Conservation (phyloP, 2,329 filamentous ascomycete species). For the Elsinoe batatas region DNA sequence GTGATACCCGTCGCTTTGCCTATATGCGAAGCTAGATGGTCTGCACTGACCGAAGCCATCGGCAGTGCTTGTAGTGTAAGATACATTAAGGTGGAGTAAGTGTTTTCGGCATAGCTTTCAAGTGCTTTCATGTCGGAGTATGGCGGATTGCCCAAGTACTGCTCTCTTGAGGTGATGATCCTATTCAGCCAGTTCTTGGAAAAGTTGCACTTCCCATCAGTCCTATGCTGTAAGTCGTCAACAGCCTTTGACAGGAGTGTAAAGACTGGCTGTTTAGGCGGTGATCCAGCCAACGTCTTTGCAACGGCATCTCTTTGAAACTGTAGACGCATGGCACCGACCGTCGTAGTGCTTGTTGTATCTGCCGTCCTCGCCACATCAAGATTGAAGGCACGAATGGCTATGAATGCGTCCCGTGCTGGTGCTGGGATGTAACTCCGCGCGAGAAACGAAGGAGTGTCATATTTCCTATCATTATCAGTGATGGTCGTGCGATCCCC, state of each 20-base stretch:
- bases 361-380: constrained; percentile 86
- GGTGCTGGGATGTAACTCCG: constrained; percentile 71
- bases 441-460: constrained; percentile 79
- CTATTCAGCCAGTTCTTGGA: constrained; percentile 51
- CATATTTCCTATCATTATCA: constrained; percentile 55
- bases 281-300: constrained; percentile 63
- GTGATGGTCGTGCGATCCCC: not conserved
- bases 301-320: constrained; percentile 87
- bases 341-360: constrained; percentile 74
- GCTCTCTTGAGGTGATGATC: constrained; percentile 70
- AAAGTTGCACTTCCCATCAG: constrained; percentile 39
- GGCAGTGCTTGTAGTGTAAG: constrained; percentile 71
- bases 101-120: constrained; percentile 87
- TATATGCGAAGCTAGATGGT: constrained; percentile 89
- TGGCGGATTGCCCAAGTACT: constrained; percentile 72
- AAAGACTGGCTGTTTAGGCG: constrained; percentile 85
- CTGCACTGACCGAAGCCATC: constrained; percentile 70
- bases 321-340: constrained; percentile 81
- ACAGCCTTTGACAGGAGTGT: constrained; percentile 69
- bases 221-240: constrained; percentile 42
- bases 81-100: constrained; percentile 88
- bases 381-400: constrained; percentile 84
- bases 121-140: constrained; percentile 63
- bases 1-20: constrained; percentile 88
- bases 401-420: constrained; percentile 73